Base-by-base conservation (phyloP, 345 rosid genomes). In the Balakata baccata region DNA sequence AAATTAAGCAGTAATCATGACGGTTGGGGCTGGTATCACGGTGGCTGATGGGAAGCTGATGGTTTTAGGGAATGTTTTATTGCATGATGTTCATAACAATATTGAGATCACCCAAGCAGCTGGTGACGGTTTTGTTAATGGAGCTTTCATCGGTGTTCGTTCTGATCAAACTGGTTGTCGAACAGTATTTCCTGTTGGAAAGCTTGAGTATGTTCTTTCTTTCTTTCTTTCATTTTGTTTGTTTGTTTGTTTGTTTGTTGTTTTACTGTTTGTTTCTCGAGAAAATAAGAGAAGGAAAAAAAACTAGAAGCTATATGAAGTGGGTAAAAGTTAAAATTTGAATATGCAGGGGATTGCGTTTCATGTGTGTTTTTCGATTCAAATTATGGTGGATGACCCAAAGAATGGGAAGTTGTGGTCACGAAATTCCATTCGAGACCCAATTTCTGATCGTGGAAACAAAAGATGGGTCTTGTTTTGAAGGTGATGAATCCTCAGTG, bases 381-480 rank as follows among this genome's bases (percentile, higher is more conserved):
- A 89, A 87, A 70, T 50, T 89, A 76, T 89, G 93, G 93, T 89
- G 93, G 93, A 89, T 89, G 91, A 86, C 93, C 13, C 93, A 89
- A 73, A 86, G 89, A 77, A 89, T 87, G 86, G 91, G 91, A 22
- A 81, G 22, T 75, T 78, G 76, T 53, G 91, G 91, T 5, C 77
- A 52, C 57, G 91, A 89, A 22, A 85, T 89, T 22, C 93, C 93
- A 11, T 85, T 79, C 64, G 93, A 89, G 85, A 87, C 91, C 17
- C 91, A 89, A 58, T 89, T 87, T 79, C 43, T 89, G 81, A 45
- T 89, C 18, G 85, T 85, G 5, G 91, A 89, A 76, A 77, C 84
- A 2, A 60, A 71, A 2, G 84, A 78, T 18, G 88, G 86, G 18
- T 85, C 89, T 64, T 77, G 81, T 63, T 81, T 85, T n/a, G 84